A percentile compares a stretch with the other conserved stretches of the same genome.
phyloP scores from a whole-genome alignment of 768 basidiomycete species.

The Russula sp. region DNA sequence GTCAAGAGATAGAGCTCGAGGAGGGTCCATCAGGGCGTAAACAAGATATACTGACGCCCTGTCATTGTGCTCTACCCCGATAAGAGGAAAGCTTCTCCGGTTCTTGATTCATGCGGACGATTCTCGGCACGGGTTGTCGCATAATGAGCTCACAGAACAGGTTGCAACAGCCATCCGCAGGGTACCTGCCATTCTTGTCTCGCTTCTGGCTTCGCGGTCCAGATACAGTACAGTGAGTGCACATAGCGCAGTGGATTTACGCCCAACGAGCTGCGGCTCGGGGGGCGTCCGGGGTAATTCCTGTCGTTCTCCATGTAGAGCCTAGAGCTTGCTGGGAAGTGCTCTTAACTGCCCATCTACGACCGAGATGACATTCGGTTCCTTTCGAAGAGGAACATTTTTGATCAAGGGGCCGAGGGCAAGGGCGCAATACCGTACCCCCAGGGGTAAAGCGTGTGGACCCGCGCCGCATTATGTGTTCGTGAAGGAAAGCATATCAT shows the following conservation, averaged over 20 bases:
- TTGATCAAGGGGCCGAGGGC: neutral
- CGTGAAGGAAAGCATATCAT: neutral
- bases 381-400: constrained; percentile 11
- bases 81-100: neutral
- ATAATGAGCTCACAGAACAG: neutral
- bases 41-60: neutral
- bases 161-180: neutral
- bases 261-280: neutral
- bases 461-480: neutral
- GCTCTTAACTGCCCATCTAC: neutral
- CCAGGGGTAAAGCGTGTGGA: neutral
- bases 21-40: neutral
- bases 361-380: constrained; percentile 10
- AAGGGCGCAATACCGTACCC: neutral
- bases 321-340: neutral
- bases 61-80: neutral
- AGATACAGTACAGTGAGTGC: neutral
- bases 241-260: neutral
- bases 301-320: neutral
- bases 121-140: neutral
- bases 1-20: neutral
- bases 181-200: constrained; percentile 12
- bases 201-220: constrained; percentile 4
- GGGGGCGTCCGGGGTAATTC: neutral
- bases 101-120: neutral